These are phyloP conservation scores for Arthrobotrys iridis DNA, from an alignment of 2,329 filamentous ascomycete genomes.

Conservation along the genomic window DNA sequence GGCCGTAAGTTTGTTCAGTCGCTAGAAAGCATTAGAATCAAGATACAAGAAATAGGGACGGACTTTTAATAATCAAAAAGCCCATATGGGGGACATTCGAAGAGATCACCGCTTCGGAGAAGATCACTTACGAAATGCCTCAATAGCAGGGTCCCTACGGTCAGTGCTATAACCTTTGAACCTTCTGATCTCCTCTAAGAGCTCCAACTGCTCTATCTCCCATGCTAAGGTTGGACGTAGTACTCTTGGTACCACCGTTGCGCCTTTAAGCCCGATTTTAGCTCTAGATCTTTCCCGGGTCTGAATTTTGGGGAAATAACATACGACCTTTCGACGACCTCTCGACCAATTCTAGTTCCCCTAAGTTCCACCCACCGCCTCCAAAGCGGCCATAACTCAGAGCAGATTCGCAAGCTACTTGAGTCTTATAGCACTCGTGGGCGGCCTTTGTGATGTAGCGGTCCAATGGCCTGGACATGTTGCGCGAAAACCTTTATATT, in stretches of 20 bases:
- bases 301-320: not conserved
- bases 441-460: not conserved
- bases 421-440: not conserved
- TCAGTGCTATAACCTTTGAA: not conserved
- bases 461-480: not conserved
- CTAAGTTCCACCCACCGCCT: not conserved
- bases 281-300: not conserved
- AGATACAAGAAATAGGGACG: not conserved
- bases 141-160: not conserved
- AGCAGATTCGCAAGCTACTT: not conserved
- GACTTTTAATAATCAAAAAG: not conserved
- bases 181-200: not conserved
- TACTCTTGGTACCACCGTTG: not conserved
- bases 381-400: not conserved
- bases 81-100: too few relatives aligned
- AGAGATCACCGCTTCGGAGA: too few relatives aligned
- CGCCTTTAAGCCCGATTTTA: not conserved
- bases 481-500: not conserved
- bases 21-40: not conserved
- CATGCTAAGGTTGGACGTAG: not conserved
- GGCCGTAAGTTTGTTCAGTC: not conserved
- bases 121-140: not conserved
- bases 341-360: not conserved
- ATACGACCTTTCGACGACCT: not conserved
- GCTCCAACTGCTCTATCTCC: not conserved